Evolutionary conservation across 192 early-diverging fungal species (phyloP), one percentile per base, ranked within the genome.

Genomic region (Kickxella alabastrina): DNA sequence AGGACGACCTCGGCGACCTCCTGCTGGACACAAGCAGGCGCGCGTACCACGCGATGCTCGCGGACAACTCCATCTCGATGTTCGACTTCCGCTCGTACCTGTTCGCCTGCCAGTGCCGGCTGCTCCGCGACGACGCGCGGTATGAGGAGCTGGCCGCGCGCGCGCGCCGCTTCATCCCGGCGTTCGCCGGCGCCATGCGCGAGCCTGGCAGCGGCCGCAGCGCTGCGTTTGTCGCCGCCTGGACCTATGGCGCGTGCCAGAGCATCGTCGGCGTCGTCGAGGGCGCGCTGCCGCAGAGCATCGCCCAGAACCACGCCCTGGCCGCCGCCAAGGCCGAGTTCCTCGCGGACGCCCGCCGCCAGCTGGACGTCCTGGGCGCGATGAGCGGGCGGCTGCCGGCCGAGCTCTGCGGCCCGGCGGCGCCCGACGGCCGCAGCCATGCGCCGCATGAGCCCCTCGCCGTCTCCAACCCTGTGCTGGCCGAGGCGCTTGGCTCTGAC

Each of bases 61-160:
- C 86, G 23, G 86, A 93, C 54, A 99, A 92, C 73, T 82, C 75
- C 2, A 93, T 96, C 19, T 82, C 87, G 3, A 87, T 97, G 40
- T 99, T 97, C 69, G 97, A 99, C 68, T 96, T 99, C 55, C 83
- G 95, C 46, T 83, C 91, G 49, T 99, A 99, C 68, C 69, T 99
- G 15, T 95, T 97, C 74, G 91, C 89, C 28, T 71, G 92, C n/a
- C 97, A 99, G 56, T 83, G 82, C 35, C 80, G 81, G 39, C 68
- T 99, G 42, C 65, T 97, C 14, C 77, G 91, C 17, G 79, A 78
- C 17, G 54, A 89, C 51, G 76, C 83, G 21, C 73, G 79, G 7
- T 63, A 53, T 36, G 51, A 6, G 1, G 77, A 79, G 53, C 50
- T 79, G 17, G 57, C 53, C 12, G 42, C 50, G 17, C 66, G 77